Evolutionary conservation across 257 asterid species (phyloP).

Genomic region (Striga asiatica): DNA sequence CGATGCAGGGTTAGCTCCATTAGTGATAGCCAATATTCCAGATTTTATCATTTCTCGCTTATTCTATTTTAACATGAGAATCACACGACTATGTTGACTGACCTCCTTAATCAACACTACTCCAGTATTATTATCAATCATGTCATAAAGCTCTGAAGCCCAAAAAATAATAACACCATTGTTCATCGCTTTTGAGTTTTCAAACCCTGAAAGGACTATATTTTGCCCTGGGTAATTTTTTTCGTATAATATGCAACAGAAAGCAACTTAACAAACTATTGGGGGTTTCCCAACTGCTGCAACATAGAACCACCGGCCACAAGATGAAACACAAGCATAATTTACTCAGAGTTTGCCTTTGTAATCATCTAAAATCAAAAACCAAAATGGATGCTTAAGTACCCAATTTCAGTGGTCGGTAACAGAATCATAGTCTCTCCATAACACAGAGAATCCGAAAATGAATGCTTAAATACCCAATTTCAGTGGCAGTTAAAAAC

Average conservation of each 20-base stretch:
- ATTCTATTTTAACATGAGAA: neutral
- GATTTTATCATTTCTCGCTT: constrained; percentile 57
- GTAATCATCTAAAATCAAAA: too few relatives aligned
- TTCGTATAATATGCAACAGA: constrained; percentile 9
- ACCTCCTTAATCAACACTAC: constrained; percentile 84
- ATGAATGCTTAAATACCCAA: too few relatives aligned
- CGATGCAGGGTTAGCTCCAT: constrained; percentile 83
- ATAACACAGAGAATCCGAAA: too few relatives aligned
- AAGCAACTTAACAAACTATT: neutral
- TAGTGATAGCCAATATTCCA: constrained; percentile 68
- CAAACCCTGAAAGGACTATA: constrained; percentile 65
- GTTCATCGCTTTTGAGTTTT: constrained; percentile 57
- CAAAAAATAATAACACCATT: constrained; percentile 90
- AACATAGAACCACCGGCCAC: too few relatives aligned
- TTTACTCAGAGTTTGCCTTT: too few relatives aligned
- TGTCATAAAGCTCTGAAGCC: constrained; percentile 83
- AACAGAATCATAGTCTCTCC: too few relatives aligned
- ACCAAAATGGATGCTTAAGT: too few relatives aligned
- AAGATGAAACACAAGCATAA: too few relatives aligned
- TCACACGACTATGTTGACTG: too few relatives aligned
- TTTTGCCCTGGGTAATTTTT: constrained; percentile 56
- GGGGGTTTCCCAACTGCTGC: too few relatives aligned
- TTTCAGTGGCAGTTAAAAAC: too few relatives aligned
- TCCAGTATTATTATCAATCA: constrained; percentile 86
- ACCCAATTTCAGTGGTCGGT: too few relatives aligned